Evolutionary conservation across 1,284 basidiomycete species (phyloP), one percentile per base, ranked within the genome.

Genomic region (Coniferiporia sulphurascens): DNA sequence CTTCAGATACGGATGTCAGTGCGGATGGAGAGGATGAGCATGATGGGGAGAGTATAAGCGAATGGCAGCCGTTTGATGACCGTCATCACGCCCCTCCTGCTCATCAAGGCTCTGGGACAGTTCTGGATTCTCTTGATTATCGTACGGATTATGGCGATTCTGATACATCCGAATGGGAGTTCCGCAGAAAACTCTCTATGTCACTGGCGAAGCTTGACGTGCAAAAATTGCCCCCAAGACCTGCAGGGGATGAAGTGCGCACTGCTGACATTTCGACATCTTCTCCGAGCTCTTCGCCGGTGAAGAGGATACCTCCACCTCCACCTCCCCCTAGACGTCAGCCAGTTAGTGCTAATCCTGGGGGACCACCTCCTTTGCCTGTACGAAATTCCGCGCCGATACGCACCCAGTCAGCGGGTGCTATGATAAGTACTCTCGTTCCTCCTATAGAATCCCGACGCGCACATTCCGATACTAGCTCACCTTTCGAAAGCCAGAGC

Each of bases 321-420:
- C 61, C 64, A 15, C 54, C 60, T 27, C 54, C 60, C 17, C 64
- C 64, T 4, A 52, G 59, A n/a, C 58, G 64, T 3, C 50, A 48
- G 35, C 34, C 53, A 10, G 34, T 36, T n/a, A 58, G 52, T 32
- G 49, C 52, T 19, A 38, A 15, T 15, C 48, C 54, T 1, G 32
- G 43, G n/a, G 59, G 51, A 2, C 63, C 63, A 7, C 64, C 63
- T 17, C 64, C 63, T 2, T 59, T 63, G n/a, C 63, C 64, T n/a
- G 52, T 48, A 15, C 61, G 64, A 15, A 59, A 59, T 45, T 35
- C 53, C 21, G 41, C 27, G 22, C 52, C 58, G 22, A 53, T 48
- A 34, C 57, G 61, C 1, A 38, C 54, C 6, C 61, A 56, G 3
- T 62, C 61, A 3, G 48, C 58, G 17, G 52, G 34, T 35, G 15